Percentiles rank a stretch among this genome's conserved stretches.
phyloP scores from a whole-genome alignment of 176 grass and related monocot genomes.

The Areca catechu region DNA sequence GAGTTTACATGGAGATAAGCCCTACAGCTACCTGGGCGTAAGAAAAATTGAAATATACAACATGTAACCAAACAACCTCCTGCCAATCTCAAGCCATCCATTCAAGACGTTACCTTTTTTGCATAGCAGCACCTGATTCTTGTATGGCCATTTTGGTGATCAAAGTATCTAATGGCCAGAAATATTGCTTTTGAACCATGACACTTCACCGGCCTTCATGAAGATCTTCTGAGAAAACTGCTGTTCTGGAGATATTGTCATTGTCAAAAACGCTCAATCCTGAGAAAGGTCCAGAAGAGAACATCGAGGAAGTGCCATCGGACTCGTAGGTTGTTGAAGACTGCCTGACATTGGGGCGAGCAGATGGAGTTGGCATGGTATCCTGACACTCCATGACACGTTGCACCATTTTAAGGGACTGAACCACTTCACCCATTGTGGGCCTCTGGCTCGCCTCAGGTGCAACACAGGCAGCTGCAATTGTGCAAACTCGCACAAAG shows the following conservation, averaged over 20 bases:
- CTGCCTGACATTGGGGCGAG: slow-evolving; percentile 40
- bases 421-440: slow-evolving; percentile 98
- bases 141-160: too few relatives aligned
- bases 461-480: slow-evolving; percentile 92
- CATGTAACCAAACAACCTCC: too few relatives aligned
- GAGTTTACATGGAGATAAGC: too few relatives aligned
- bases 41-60: too few relatives aligned
- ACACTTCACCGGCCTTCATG: slow-evolving; percentile 78
- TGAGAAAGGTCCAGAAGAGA: slow-evolving; percentile 93
- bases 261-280: slow-evolving; percentile 85
- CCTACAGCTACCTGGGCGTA: too few relatives aligned
- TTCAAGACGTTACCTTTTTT: too few relatives aligned
- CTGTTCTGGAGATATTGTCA: slow-evolving; percentile 60
- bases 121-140: too few relatives aligned
- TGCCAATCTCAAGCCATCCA: too few relatives aligned
- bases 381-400: slow-evolving; percentile 63
- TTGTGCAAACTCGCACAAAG: slow-evolving; percentile 88
- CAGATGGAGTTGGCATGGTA: slow-evolving; percentile 38
- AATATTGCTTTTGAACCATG: too few relatives aligned
- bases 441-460: slow-evolving; percentile 87
- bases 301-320: slow-evolving; percentile 91
- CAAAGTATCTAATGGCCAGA: too few relatives aligned
- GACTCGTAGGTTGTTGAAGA: slow-evolving; percentile 64
- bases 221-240: slow-evolving; percentile 85
- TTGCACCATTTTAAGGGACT: slow-evolving; percentile 99